Percentiles rank a stretch among this genome's conserved stretches.
phyloP scores from a whole-genome alignment of 2,329 filamentous ascomycete genomes.

The Aureobasidium sp. region DNA sequence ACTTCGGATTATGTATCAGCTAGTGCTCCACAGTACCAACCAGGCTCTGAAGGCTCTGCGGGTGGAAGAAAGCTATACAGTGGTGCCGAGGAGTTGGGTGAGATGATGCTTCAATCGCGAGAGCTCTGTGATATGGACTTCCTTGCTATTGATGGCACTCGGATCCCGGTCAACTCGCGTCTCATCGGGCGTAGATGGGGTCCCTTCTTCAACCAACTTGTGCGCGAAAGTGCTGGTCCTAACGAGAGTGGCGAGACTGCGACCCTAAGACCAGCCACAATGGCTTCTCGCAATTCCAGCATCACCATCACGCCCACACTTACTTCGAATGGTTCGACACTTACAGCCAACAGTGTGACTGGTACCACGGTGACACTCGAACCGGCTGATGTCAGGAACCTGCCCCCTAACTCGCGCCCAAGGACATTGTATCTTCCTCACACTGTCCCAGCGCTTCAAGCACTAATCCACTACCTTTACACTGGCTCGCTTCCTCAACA shows the following conservation, averaged over 20 bases:
- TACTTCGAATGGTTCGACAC: conserved; percentile 35
- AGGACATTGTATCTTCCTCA: conserved; percentile 89
- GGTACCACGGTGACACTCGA: conserved; percentile 20
- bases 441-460: conserved; percentile 79
- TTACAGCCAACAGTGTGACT: conserved; percentile 34
- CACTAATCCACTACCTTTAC: conserved; percentile 87
- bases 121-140: conserved; percentile 97
- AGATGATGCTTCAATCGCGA: conserved; percentile 66
- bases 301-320: conserved; percentile 73
- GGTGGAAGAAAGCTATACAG: conserved; percentile 68
- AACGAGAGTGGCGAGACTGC: conserved; percentile 65
- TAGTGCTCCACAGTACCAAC: conserved; percentile 49
- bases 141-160: conserved; percentile 79
- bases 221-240: conserved; percentile 65
- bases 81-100: conserved; percentile 77
- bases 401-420: conserved; percentile 57
- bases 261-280: conserved; percentile 55
- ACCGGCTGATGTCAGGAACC: conserved; percentile 44
- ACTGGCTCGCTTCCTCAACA: conserved; percentile 77
- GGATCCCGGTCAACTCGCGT: conserved; percentile 87
- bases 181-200: conserved; percentile 86
- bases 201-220: conserved; percentile 85
- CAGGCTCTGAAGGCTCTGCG: conserved; percentile 45
- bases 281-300: conserved; percentile 63
- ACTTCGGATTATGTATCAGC: conserved; percentile 79